A percentile compares a stretch with the other conserved stretches of the same genome.
These are phyloP conservation scores for Penicillium crystallinum DNA, from an alignment of 495 filamentous ascomycete species.

Conservation along the genomic window DNA sequence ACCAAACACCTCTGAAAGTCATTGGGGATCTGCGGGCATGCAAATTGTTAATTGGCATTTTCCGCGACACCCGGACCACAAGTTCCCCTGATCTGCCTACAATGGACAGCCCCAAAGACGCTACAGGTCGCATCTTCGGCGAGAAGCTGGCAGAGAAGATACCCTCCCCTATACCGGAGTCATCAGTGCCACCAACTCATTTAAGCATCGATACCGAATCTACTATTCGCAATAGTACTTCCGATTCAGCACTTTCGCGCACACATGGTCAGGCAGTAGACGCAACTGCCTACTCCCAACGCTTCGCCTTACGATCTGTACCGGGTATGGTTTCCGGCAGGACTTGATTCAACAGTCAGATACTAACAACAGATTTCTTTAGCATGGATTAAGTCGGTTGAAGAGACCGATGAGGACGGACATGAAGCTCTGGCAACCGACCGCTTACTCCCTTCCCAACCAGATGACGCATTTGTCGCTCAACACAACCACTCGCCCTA, in stretches of 20 bases:
- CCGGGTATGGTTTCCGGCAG: slow-evolving; percentile 22
- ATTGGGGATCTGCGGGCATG: slow-evolving; percentile 11
- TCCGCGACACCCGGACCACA: slow-evolving; percentile 10
- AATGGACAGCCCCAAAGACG: slow-evolving; percentile 19
- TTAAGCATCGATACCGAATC: slow-evolving; percentile 22
- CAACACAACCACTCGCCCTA: slow-evolving; percentile 57
- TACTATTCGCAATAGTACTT: slow-evolving; percentile 15
- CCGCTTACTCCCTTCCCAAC: slow-evolving; percentile 39
- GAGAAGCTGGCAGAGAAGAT: slow-evolving; percentile 21
- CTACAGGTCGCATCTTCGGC: slow-evolving; percentile 8
- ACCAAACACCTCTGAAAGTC: background rate
- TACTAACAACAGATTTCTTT: slow-evolving; percentile 10
- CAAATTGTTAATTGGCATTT: slow-evolving; percentile 8
- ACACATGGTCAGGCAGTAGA: slow-evolving; percentile 16
- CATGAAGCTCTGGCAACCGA: slow-evolving; percentile 28
- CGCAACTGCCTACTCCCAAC: slow-evolving; percentile 9
- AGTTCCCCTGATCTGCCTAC: background rate
- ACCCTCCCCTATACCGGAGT: slow-evolving; percentile 2
- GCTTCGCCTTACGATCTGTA: slow-evolving; percentile 23
- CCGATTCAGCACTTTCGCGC: slow-evolving; percentile 16
- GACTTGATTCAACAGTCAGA: background rate
- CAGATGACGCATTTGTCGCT: slow-evolving; percentile 48
- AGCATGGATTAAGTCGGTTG: slow-evolving; percentile 41
- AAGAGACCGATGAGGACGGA: slow-evolving; percentile 23
- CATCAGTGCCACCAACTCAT: slow-evolving; percentile 5